Evolutionary conservation across 2,329 filamentous ascomycete genomes (phyloP).

Genomic region (Helotiales sp.): DNA sequence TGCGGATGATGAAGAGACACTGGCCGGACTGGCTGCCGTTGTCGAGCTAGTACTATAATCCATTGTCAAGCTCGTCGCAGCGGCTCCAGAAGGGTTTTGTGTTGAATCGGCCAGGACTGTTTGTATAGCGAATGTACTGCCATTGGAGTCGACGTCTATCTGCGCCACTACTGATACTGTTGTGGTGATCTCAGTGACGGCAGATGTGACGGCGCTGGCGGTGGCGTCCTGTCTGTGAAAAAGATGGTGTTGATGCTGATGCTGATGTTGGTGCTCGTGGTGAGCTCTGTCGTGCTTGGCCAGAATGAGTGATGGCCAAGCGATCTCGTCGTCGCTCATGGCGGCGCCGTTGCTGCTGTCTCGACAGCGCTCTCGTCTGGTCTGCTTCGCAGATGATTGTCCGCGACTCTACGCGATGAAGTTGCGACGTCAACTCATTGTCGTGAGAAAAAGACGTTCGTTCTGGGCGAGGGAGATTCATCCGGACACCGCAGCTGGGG

Average conservation of each 20-base stretch:
- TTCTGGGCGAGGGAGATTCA: background rate
- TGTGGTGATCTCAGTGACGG: conserved; percentile 28
- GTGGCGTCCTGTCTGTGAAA: conserved; percentile 9
- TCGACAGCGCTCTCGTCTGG: conserved; percentile 31
- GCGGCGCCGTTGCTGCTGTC: conserved; percentile 30
- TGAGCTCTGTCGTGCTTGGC: conserved; percentile 34
- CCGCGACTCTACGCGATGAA: conserved; percentile 17
- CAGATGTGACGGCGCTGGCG: conserved; percentile 2
- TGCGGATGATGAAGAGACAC: conserved; percentile 7
- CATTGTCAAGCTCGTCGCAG: conserved; percentile 11
- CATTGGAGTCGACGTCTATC: conserved; percentile 32
- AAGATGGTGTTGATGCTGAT: conserved; percentile 27
- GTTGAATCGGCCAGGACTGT: conserved; percentile 20
- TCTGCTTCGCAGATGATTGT: background rate
- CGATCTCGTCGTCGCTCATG: conserved; percentile 27
- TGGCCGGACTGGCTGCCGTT: conserved; percentile 12
- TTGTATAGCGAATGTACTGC: conserved; percentile 27
- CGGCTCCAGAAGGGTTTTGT: background rate
- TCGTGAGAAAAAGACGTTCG: background rate
- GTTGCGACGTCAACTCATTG: conserved; percentile 17
- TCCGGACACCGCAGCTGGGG: background rate
- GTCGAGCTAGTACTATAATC: conserved; percentile 8
- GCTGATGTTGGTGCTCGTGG: conserved; percentile 29
- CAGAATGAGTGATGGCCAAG: conserved; percentile 38
- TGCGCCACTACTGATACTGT: conserved; percentile 34